These are phyloP conservation scores for Citrus sinensis DNA, from an alignment of 345 rosid species.

Conservation along the genomic window DVS_A1.0 CM039164.1:23061501-23062000, in stretches of 20 bases:
- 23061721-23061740: neutral
- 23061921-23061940: slow-evolving; percentile 4
- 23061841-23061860: neutral
- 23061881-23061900: slow-evolving; percentile 13
- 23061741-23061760: neutral
- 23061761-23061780: neutral
- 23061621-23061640: neutral
- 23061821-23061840: slow-evolving; percentile 5
- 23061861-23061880: slow-evolving; percentile 20
- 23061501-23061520: neutral
- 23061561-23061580: neutral
- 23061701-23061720: neutral
- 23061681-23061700: no score
- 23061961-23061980: slow-evolving; percentile 5
- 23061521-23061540: neutral
- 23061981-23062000: neutral
- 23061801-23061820: slow-evolving; percentile 7
- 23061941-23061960: neutral
- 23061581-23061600: neutral
- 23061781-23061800: neutral
- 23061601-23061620: neutral
- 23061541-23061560: no score
- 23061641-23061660: neutral
- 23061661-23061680: neutral
- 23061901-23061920: neutral